Evolutionary conservation across 139 green algal genomes (phyloP), one percentile per base, ranked within the genome.

Genomic region (Choricystis sp.): DNA sequence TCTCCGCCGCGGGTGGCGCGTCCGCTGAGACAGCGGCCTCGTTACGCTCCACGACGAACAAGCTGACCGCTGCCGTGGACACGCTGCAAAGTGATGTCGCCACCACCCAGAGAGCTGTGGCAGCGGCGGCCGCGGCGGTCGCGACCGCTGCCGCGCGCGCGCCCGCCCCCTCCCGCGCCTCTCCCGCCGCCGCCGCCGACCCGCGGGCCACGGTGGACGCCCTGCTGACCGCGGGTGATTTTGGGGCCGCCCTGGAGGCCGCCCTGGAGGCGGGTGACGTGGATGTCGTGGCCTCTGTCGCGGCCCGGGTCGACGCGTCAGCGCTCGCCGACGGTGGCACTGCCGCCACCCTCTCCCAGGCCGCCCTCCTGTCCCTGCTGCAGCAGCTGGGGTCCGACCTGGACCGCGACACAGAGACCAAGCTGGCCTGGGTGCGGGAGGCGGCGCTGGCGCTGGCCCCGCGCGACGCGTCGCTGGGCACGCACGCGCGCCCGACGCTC

Each of bases 381-480:
- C 79, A 89, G 64, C 88, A 95, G 75, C 78, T 94, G 29, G 66
- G 67, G 24, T 64, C 59, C 25, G 75, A 91, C 57, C 76, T 94
- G 27, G 26, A n/a, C 3, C 59, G 62, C 19, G 29, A 73, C 70
- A 25, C 48, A 59, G 24, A 5, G 21, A 63, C 69, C 16, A 91
- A 90, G 75, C 69, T 94, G 60, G 62, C 66, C 1, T 94, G 86
- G 86, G 74, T 94, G 20, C 71, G 69, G 1, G 72, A 87, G 66
- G 73, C 71, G 0, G 76, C 73, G 3, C 62, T 89, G 63, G 56
- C 57, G 2, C 52, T 94, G 16, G 71, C 93, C 69, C 79, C 84
- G 1, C 5, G 55, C 20, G 75, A 87, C 27, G 71, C 79, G 2
- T 26, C 74, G 31, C 64, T 89, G 55, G 79, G 74, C 1, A 68